These are phyloP conservation scores for Stagonosporopsis cucurbitacearum DNA, from an alignment of 2,329 filamentous ascomycete genomes.

Conservation along the genomic window DNA sequence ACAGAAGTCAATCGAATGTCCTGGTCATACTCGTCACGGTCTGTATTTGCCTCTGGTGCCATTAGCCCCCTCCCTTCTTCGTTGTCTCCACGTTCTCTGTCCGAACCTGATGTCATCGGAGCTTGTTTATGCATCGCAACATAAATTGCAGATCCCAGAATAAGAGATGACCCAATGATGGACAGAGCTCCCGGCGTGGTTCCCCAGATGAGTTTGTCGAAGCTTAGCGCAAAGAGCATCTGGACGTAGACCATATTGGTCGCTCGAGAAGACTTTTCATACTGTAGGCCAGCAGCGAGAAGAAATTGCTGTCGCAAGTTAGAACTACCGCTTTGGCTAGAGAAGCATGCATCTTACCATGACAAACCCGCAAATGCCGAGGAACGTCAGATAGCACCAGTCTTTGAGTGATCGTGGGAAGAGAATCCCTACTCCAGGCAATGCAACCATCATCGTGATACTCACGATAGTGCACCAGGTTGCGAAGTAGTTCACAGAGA, in stretches of 20 bases:
- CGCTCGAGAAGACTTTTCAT: conserved; percentile 69
- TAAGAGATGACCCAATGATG: conserved; percentile 67
- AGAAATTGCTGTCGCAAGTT: conserved; percentile 68
- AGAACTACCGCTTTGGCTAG: neutral
- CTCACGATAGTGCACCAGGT: conserved; percentile 73
- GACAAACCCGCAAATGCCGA: conserved; percentile 77
- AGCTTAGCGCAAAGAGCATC: conserved; percentile 71
- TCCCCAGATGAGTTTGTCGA: conserved; percentile 69
- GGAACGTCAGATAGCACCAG: conserved; percentile 71
- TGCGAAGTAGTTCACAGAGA: conserved; percentile 85
- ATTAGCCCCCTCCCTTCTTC: conserved; percentile 48
- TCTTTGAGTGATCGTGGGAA: conserved; percentile 62
- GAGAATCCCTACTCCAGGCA: conserved; percentile 64
- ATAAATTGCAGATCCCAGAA: conserved; percentile 69
- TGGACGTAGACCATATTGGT: conserved; percentile 74
- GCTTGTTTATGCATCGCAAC: conserved; percentile 63
- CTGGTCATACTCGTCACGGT: conserved; percentile 22
- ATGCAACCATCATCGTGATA: conserved; percentile 61
- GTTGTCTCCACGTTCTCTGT: conserved; percentile 20
- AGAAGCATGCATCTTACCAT: conserved; percentile 57
- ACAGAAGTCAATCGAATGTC: conserved; percentile 3
- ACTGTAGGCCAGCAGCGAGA: conserved; percentile 76
- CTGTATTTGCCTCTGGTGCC: conserved; percentile 22
- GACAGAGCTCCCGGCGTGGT: conserved; percentile 64
- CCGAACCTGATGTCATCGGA: conserved; percentile 28